These are phyloP conservation scores for Termitomyces sp. DNA, from an alignment of 768 basidiomycete species.

Conservation along the genomic window DNA sequence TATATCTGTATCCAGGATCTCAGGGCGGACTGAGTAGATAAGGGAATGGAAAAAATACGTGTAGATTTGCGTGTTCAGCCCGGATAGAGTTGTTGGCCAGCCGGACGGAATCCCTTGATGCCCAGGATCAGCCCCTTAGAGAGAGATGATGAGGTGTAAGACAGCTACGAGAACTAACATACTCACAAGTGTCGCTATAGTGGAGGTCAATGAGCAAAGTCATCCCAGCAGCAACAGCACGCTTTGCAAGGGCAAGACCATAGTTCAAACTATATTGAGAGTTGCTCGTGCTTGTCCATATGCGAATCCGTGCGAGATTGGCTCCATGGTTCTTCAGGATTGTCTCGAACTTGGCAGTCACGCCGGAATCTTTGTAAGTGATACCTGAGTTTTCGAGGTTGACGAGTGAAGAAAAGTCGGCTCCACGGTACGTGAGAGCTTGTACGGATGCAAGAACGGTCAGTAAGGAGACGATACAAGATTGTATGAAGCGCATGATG, in stretches of 20 bases:
- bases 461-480: conserved; percentile 18
- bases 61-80: conserved; percentile 57
- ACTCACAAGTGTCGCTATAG: conserved; percentile 61
- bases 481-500: conserved; percentile 23
- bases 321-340: conserved; percentile 53
- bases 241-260: conserved; percentile 50
- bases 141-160: neutral
- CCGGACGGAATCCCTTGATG: conserved; percentile 55
- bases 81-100: conserved; percentile 49
- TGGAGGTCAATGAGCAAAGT: conserved; percentile 54
- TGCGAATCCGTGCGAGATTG: conserved; percentile 55
- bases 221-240: conserved; percentile 56
- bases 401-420: conserved; percentile 53
- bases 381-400: conserved; percentile 50
- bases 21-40: neutral
- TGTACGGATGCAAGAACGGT: conserved; percentile 21
- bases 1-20: conserved; percentile 37
- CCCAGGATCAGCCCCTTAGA: conserved; percentile 61
- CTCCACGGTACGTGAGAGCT: conserved; percentile 48
- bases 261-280: conserved; percentile 48
- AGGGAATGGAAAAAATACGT: conserved; percentile 30
- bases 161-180: neutral
- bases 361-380: conserved; percentile 39
- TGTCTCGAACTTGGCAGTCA: conserved; percentile 41
- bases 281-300: conserved; percentile 61